Conservation (phyloP, 2,329 filamentous ascomycete genomes). For the Achaetomium macrosporum region DNA sequence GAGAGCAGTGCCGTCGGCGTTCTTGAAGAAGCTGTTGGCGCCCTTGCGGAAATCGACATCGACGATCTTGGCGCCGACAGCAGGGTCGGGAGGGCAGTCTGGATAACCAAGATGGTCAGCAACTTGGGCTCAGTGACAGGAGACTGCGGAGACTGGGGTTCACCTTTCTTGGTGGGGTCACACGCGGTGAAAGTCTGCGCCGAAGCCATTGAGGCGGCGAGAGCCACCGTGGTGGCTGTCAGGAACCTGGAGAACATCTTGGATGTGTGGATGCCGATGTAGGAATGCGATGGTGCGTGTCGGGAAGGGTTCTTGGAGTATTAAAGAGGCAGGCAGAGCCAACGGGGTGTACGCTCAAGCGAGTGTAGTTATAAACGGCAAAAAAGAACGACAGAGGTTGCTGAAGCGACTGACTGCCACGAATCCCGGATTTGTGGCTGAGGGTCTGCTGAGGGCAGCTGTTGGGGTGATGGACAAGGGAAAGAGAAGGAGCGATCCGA, state of each 20-base stretch:
- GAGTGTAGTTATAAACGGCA: constrained; percentile 1
- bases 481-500: constrained; percentile 1
- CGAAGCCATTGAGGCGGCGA: constrained; percentile 46
- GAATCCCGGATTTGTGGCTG: constrained; percentile 5
- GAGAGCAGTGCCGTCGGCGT: constrained; percentile 43
- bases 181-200: constrained; percentile 54
- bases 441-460: background rate
- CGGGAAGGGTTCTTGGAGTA: background rate
- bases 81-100: constrained; percentile 66
- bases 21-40: constrained; percentile 50
- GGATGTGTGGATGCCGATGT: background rate
- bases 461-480: background rate
- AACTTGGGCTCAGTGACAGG: background rate
- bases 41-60: constrained; percentile 73
- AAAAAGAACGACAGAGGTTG: constrained; percentile 13
- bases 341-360: background rate
- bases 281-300: background rate
- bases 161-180: constrained; percentile 44
- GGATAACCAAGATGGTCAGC: background rate
- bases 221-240: constrained; percentile 37
- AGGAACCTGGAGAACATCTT: constrained; percentile 44
- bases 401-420: constrained; percentile 15
- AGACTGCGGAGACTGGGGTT: constrained; percentile 11
- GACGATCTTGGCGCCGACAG: constrained; percentile 56
- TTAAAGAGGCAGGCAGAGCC: constrained; percentile 1